Evolutionary conservation across 2,329 filamentous ascomycete species (phyloP), one percentile per base, ranked within the genome.

Genomic region (Penicillium brevicompactum): DNA sequence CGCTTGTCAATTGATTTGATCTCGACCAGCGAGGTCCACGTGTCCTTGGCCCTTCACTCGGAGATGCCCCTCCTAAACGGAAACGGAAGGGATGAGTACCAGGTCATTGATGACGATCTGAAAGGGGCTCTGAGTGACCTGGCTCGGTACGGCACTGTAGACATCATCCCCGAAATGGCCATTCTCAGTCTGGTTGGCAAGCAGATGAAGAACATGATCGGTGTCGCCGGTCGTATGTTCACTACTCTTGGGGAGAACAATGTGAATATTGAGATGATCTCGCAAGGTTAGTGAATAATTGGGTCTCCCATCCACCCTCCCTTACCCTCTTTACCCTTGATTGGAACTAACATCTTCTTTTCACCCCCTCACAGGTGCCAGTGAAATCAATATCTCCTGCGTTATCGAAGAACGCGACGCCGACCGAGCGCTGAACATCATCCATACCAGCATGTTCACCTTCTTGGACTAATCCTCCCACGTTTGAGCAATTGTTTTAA

Each of bases 191-290:
- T 99, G 49, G 93, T 99, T 0, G 94, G 94, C 46, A 90, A 91
- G 57, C 91, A 97, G 75, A 91, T 99, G 87, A 96, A 96, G 80
- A 94, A 96, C 75, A 97, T 97, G 92, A 82, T 90, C 54, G 94
- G 94, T 59, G 91, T 99, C 60, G 90, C 90, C 7, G 94, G 94
- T 27, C 87, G 85, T 65, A 97, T 99, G 90, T 97, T 99, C 75
- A 91, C 89, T 46, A 95, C 92, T 1, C 80, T 99, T 16, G 94
- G 94, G 42, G 90, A 97, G 71, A 89, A 96, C 72, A 90, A 90
- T 66, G 87, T 99, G 70, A 99, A 99, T 73, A 91, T 99, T 65
- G 94, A 99, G 78, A 99, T 99, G 94, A 99, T 99, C 64, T 96
- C 91, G 22, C 94, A 99, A 79, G 94, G 94, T 93, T 81, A 68